These are phyloP conservation scores for Elsinoe perseae DNA, from an alignment of 2,329 filamentous ascomycete species.

Conservation along the genomic window DNA sequence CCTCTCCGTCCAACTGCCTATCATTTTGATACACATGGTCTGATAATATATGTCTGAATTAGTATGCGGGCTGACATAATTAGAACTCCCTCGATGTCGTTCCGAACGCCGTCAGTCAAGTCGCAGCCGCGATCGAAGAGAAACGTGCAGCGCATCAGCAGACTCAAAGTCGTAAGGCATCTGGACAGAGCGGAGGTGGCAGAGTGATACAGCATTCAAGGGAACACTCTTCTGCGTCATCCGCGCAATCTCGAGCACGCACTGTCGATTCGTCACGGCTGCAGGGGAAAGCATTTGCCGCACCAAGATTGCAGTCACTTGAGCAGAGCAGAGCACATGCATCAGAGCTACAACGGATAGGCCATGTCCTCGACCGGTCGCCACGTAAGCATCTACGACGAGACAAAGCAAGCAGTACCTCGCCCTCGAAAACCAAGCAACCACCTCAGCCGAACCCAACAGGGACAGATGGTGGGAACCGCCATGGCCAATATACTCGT, in stretches of 20 bases:
- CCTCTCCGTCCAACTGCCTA: constrained; percentile 47
- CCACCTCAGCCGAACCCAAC: not conserved
- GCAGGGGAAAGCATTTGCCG: constrained; percentile 47
- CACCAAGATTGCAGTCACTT: constrained; percentile 44
- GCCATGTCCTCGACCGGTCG: constrained; percentile 36
- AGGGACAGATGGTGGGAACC: constrained; percentile 15
- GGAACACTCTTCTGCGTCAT: constrained; percentile 3
- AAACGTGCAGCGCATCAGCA: constrained; percentile 29
- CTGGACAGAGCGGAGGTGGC: not conserved
- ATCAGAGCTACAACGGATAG: constrained; percentile 37
- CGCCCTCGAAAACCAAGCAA: constrained; percentile 1
- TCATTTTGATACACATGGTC: constrained; percentile 50
- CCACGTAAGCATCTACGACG: constrained; percentile 35
- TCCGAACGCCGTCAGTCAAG: constrained; percentile 48
- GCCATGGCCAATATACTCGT: not conserved
- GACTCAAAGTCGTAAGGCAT: constrained; percentile 15
- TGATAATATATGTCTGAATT: not conserved
- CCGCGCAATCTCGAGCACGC: constrained; percentile 2
- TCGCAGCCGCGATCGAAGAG: constrained; percentile 48
- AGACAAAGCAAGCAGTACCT: not conserved
- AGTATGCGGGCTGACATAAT: constrained; percentile 16
- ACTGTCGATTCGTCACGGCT: constrained; percentile 31
- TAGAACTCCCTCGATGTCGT: constrained; percentile 49
- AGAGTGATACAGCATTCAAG: not conserved
- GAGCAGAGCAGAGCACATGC: constrained; percentile 38